Base-by-base conservation (phyloP, 768 basidiomycete genomes). In the Tricholoma saponaceum region DNA sequence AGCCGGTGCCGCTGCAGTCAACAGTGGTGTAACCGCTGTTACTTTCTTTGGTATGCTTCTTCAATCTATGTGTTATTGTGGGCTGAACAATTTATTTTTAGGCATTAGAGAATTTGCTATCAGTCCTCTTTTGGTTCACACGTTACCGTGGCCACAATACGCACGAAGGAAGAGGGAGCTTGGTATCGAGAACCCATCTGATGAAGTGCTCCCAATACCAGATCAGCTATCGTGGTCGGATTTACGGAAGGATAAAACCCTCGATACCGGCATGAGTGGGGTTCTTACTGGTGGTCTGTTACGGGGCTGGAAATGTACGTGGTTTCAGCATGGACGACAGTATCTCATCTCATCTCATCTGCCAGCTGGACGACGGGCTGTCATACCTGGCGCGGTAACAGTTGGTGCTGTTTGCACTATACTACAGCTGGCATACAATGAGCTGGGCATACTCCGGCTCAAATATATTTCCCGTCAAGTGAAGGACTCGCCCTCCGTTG, bases 101-200 rank as follows among this genome's bases (percentile, higher is more conserved):
- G 93, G 83, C 57, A 68, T 89, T 53, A 83, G 91, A 58, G 93
- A 94, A 77, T 90, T 85, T 66, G 65, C 82, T n/a, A 72, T 92
- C 51, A 82, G 82, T 46, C 93, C 93, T 0, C 57, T 81, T 1
- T 71, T 92, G 43, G 72, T 79, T 8, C 70, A 71, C 22, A 69
- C 70, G 0, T 66, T 79, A n/a, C 70, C 79, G 2, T 78, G 74
- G 64, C 70, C 72, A 41, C 80, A 83, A 59, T 84, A 83, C 64
- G 72, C 71, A 54, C 72, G 76, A 54, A 75, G 76, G 66, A 71
- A 72, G 58, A 64, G 64, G 55, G 68, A 73, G 20, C 58, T 70
- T 5, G 68, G 58, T 39, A 62, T 69, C 16, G 58, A 35, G n/a
- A 49, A 60, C 23, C 9, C 62, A 14, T 25, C 58, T 35, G 58